Conservation (phyloP, 202 grass and related monocot species). For the Zizania palustris region DNA sequence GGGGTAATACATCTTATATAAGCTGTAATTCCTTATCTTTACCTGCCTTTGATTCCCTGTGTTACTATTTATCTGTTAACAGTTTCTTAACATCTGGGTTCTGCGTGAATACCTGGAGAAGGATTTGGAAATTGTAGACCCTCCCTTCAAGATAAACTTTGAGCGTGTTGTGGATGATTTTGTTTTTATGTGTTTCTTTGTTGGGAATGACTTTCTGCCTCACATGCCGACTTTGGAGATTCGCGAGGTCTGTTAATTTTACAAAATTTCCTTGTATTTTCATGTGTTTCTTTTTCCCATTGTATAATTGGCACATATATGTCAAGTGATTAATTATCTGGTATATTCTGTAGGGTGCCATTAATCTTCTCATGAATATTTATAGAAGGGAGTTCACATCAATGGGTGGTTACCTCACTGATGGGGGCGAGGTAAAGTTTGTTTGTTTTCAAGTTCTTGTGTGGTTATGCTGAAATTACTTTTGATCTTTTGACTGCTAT, state of each 20-base stretch:
- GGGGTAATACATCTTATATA: constrained; percentile 1
- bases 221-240: constrained; percentile 99
- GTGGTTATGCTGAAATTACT: constrained; percentile 19
- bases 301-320: neutral
- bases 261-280: neutral
- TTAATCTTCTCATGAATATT: constrained; percentile 92
- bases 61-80: constrained; percentile 47
- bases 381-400: constrained; percentile 81
- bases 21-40: constrained; percentile 30
- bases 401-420: constrained; percentile 97
- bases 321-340: constrained; percentile 32
- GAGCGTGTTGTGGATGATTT: constrained; percentile 97
- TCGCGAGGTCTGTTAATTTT: constrained; percentile 80
- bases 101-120: constrained; percentile 94
- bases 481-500: constrained; percentile 19
- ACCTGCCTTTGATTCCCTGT: constrained; percentile 30
- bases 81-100: constrained; percentile 97
- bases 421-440: constrained; percentile 92
- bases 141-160: constrained; percentile 93
- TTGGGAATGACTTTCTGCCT: constrained; percentile 97
- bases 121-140: constrained; percentile 84
- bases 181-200: constrained; percentile 98
- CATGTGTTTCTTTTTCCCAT: constrained; percentile 32
- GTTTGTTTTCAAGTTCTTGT: constrained; percentile 35
- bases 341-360: constrained; percentile 74